These are phyloP conservation scores for Triticum turgidum DNA, from an alignment of 176 grass and related monocot genomes.

Conservation along the genomic window DNA sequence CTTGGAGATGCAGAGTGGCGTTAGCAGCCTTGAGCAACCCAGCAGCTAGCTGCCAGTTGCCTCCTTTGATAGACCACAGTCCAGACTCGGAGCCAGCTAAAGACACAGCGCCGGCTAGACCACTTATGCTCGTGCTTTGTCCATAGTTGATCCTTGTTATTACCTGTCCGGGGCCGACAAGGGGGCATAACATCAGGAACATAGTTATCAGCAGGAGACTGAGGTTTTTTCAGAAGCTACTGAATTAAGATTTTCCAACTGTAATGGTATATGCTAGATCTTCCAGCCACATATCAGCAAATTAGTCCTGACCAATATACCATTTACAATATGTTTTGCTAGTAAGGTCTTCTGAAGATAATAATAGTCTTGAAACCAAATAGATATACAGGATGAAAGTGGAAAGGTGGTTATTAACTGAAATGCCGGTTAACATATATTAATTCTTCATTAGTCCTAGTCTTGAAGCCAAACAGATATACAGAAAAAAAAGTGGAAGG, in stretches of 20 bases:
- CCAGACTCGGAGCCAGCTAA: slow-evolving; percentile 82
- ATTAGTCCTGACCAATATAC: not conserved
- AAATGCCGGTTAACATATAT: too few species aligned
- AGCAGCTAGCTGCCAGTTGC: slow-evolving; percentile 70
- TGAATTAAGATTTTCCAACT: not conserved
- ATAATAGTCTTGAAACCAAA: too few species aligned
- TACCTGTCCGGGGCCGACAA: slow-evolving; percentile 43
- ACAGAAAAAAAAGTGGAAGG: not conserved
- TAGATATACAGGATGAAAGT: not conserved
- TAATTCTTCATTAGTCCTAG: not conserved
- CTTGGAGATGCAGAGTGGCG: slow-evolving; percentile 73
- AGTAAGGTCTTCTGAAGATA: not conserved
- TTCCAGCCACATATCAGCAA: too few species aligned
- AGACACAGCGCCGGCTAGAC: slow-evolving; percentile 77
- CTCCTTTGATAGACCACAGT: slow-evolving; percentile 79
- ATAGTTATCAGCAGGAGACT: not conserved
- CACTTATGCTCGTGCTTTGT: slow-evolving; percentile 71
- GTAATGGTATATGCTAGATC: not conserved
- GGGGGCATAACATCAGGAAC: not conserved
- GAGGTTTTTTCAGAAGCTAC: not conserved
- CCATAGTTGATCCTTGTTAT: slow-evolving; percentile 98
- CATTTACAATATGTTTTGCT: not conserved
- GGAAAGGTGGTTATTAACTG: not conserved
- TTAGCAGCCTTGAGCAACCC: slow-evolving; percentile 72
- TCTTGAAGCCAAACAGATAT: not conserved